Base-by-base conservation (phyloP, 129 eudicot genomes). In the Deinandra increscens region DNA sequence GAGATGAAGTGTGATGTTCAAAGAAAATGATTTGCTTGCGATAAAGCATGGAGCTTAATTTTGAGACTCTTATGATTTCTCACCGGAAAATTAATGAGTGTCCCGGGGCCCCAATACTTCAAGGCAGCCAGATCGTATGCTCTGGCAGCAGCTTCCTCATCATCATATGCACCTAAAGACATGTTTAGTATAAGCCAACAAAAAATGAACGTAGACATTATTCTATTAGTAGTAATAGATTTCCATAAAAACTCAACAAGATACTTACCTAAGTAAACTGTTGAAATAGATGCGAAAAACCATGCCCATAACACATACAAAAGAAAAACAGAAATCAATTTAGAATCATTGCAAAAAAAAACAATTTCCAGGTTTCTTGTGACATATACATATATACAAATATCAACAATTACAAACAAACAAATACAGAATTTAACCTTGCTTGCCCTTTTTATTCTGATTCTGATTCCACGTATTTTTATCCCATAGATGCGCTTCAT, bases 401-500 rank as follows among this genome's bases (percentile, higher is more conserved):
- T 9, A 9, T 14, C 37, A 33, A 15, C 7, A n/a, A 26, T 26
- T 10, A 51, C 15, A 56, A 18, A 48, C 33, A 69, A 49, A 59
- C 48, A 54, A 37, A 69, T 20, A 64, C 29, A 72, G 65, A 48
- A 60, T 48, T 13, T 55, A 31, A 92, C 98, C 98, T 93, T 93
- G 99, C 69, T 93, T 93, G 59, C 99, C 99, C 78, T 93, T 93
- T 81, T 93, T 93, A 66, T 93, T 93, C 65, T 93, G 99, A 77
- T 89, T 93, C 70, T 93, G 97, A 71, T 93, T 93, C 99, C 99
- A 93, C 46, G 99, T 93, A 80, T 86, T 93, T 80, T 93, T 93
- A 74, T 93, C 99, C 99, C 99, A 93, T 63, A 93, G 88, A 71
- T 93, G 99, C 36, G 99, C 99, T 83, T 93, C 99, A 77, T 93